Percentiles rank a stretch among this genome's conserved stretches.
Conservation (phyloP, 108 stramenopile genomes). For the Asterionellopsis glacialis region DNA sequence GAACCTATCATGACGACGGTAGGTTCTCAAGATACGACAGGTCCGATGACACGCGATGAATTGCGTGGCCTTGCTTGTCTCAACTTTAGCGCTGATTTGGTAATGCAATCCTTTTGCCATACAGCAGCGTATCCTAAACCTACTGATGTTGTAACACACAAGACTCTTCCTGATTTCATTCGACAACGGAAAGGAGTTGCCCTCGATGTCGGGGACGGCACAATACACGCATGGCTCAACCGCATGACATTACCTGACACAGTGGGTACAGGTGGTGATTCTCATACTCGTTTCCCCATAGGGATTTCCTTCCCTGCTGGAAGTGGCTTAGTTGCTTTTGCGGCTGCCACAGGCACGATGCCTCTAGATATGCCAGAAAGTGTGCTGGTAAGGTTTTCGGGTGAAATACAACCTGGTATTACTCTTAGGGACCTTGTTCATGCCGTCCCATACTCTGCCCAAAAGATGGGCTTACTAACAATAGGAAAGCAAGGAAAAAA, state of each 20-base stretch:
- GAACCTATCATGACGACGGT: constrained; percentile 97
- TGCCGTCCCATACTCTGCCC: constrained; percentile 92
- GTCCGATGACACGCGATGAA: constrained; percentile 97
- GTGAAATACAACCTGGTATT: constrained; percentile 93
- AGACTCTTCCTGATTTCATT: constrained; percentile 95
- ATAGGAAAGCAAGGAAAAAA: constrained; percentile 95
- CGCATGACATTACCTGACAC: constrained; percentile 95
- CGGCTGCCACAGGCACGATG: constrained; percentile 93
- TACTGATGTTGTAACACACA: constrained; percentile 94
- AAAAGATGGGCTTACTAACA: constrained; percentile 87
- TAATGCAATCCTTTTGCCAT: constrained; percentile 97
- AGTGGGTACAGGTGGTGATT: constrained; percentile 94
- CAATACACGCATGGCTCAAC: constrained; percentile 97
- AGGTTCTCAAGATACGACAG: constrained; percentile 94
- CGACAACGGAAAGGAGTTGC: constrained; percentile 90
- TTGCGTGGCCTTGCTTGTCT: constrained; percentile 88
- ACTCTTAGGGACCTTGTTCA: constrained; percentile 95
- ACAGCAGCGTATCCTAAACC: constrained; percentile 97
- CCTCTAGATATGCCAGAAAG: constrained; percentile 95
- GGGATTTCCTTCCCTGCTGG: constrained; percentile 97
- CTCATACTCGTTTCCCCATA: constrained; percentile 95
- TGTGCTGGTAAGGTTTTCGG: constrained; percentile 88
- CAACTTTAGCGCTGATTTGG: constrained; percentile 91
- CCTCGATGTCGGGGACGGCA: constrained; percentile 91
- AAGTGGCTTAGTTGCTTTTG: constrained; percentile 92